phyloP scores from a whole-genome alignment of 768 basidiomycete species.

The Filobasidium wieringae region DNA sequence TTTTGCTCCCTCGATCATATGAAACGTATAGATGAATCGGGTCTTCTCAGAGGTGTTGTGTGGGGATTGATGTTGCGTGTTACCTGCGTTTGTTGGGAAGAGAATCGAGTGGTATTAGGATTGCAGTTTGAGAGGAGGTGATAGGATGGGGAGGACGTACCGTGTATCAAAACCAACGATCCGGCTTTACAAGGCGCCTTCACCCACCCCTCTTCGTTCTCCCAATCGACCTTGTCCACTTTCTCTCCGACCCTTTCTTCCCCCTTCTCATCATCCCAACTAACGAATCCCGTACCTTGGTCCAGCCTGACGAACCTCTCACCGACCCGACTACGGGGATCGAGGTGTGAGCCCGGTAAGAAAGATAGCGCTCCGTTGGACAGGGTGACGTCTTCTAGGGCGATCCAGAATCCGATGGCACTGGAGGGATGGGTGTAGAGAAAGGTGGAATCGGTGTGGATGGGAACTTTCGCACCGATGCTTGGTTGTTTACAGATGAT shows the following conservation, averaged over 20 bases:
- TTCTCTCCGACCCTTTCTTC: slow-evolving; percentile 2
- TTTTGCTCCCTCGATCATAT: slow-evolving; percentile 52
- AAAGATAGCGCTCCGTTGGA: slow-evolving; percentile 38
- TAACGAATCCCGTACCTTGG: slow-evolving; percentile 63
- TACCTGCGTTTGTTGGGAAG: slow-evolving; percentile 27
- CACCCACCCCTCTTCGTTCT: slow-evolving; percentile 29
- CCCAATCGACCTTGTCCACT: slow-evolving; percentile 28
- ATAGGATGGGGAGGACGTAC: slow-evolving; percentile 37
- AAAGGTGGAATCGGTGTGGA: slow-evolving; percentile 76
- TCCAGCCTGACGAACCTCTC: slow-evolving; percentile 72
- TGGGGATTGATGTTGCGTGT: slow-evolving; percentile 82
- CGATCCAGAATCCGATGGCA: slow-evolving; percentile 94
- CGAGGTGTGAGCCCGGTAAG: slow-evolving; percentile 65
- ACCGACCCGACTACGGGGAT: slow-evolving; percentile 51
- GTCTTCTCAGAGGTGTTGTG: slow-evolving; percentile 68
- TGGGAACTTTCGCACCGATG: slow-evolving; percentile 84
- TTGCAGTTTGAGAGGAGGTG: too few relatives aligned
- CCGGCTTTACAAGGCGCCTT: slow-evolving; percentile 44
- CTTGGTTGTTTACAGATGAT: slow-evolving; percentile 87
- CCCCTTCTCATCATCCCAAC: slow-evolving; percentile 24
- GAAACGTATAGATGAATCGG: slow-evolving; percentile 84
- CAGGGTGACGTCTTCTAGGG: slow-evolving; percentile 71
- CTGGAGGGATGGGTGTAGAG: slow-evolving; percentile 85
- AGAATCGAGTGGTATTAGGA: not conserved
- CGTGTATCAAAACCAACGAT: slow-evolving; percentile 87